Conservation (phyloP, 1,139 yeast genomes). For the Kodamaea anthophila region DNA sequence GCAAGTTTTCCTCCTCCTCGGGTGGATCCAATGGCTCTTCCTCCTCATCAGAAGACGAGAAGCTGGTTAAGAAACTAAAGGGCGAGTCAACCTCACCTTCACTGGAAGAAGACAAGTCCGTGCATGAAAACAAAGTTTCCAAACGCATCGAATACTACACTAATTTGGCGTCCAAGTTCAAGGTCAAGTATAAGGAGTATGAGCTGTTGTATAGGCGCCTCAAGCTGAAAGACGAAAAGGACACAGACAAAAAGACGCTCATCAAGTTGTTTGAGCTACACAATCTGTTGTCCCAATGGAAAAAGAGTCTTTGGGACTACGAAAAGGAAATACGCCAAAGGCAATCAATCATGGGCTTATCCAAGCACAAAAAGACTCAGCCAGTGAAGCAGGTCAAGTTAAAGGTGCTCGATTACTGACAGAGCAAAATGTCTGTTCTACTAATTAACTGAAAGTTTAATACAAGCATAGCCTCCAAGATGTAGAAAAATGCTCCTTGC, state of each 20-base stretch:
- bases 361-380: conserved; percentile 27
- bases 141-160: conserved; percentile 19
- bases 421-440: too few species aligned
- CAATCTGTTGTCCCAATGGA: conserved; percentile 21
- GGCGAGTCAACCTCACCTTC: conserved; percentile 16
- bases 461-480: too few species aligned
- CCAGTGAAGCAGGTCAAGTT: conserved; percentile 3
- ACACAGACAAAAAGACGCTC: conserved; percentile 16
- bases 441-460: too few species aligned
- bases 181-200: conserved; percentile 34
- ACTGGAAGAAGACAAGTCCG: conserved; percentile 11
- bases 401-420: conserved; percentile 4
- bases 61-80: conserved; percentile 11
- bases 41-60: conserved; percentile 18
- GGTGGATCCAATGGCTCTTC: conserved; percentile 8
- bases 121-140: conserved; percentile 9
- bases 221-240: conserved; percentile 7
- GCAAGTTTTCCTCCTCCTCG: conserved; percentile 13
- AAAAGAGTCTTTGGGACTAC: conserved; percentile 23
- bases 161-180: conserved; percentile 32
- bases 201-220: conserved; percentile 23
- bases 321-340: conserved; percentile 30
- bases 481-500: too few species aligned
- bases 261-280: conserved; percentile 21
- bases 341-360: conserved; percentile 27